phyloP scores from a whole-genome alignment of 1,284 basidiomycete species.

The Moniliella sp. region DNA sequence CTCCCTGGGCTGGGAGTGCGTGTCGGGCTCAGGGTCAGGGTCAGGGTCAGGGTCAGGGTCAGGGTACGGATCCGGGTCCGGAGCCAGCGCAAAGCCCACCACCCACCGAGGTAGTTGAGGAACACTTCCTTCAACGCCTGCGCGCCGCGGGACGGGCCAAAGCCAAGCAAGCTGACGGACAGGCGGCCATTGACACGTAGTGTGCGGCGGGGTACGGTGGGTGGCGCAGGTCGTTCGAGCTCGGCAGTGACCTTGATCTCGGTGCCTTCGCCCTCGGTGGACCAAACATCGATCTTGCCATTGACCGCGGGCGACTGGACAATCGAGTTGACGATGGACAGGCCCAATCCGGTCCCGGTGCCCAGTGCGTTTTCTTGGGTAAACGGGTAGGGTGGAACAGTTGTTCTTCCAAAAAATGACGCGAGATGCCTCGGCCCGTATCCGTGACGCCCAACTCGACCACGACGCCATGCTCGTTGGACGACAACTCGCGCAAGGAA shows the following conservation, averaged over 20 bases:
- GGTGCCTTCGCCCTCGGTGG: constrained; percentile 69
- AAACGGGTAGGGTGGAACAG: constrained; percentile 90
- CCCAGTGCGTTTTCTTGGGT: constrained; percentile 69
- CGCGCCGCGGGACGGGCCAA: constrained; percentile 46
- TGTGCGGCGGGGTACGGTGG: constrained; percentile 38
- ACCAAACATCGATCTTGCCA: constrained; percentile 65
- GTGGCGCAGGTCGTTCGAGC: constrained; percentile 41
- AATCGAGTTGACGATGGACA: constrained; percentile 85
- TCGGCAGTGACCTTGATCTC: constrained; percentile 72
- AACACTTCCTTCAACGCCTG: constrained; percentile 48
- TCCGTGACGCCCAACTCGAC: constrained; percentile 69
- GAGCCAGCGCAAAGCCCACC: constrained; percentile 49
- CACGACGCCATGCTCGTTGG: constrained; percentile 44
- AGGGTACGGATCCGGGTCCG: constrained; percentile 3
- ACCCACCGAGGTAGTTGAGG: constrained; percentile 46
- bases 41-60: too few species aligned
- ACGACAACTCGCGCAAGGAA: constrained; percentile 50
- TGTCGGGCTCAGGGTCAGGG: too few species aligned
- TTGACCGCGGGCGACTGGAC: constrained; percentile 62
- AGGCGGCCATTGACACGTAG: constrained; percentile 37
- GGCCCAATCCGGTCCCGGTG: constrained; percentile 79
- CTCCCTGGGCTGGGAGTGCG: too few species aligned
- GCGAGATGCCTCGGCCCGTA: constrained; percentile 50
- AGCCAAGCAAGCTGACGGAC: constrained; percentile 51
- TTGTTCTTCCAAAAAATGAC: constrained; percentile 47